phyloP scores from a whole-genome alignment of 306 rosid species.

The Begonia peltatifolia region DNA sequence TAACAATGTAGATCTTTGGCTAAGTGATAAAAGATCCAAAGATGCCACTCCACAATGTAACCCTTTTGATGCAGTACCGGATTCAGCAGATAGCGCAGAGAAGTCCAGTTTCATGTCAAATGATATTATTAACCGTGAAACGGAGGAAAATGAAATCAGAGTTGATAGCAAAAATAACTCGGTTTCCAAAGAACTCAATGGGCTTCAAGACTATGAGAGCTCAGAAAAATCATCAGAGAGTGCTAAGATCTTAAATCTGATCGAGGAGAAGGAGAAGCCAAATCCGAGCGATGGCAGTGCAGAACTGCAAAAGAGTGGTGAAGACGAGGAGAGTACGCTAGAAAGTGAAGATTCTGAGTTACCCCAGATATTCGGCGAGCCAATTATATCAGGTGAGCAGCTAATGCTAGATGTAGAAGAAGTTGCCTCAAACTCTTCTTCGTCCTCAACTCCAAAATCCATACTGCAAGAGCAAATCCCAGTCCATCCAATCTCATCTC shows the following conservation, averaged over 20 bases:
- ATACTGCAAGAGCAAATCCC: constrained; percentile 13
- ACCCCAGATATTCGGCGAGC: constrained; percentile 1
- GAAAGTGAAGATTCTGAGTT: constrained; percentile 7
- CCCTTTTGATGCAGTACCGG: background rate
- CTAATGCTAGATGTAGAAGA: constrained; percentile 23
- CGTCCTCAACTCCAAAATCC: constrained; percentile 38
- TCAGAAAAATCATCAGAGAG: constrained; percentile 5
- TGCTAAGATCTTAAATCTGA: constrained; percentile 1
- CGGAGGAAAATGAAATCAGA: no score
- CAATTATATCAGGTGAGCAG: constrained; percentile 6
- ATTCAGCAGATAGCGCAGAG: no score
- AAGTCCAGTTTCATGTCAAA: no score
- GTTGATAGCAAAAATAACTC: no score
- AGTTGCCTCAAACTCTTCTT: constrained; percentile 10
- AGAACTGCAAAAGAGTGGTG: constrained; percentile 5
- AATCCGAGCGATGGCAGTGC: constrained; percentile 1
- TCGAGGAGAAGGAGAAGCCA: constrained; percentile 5
- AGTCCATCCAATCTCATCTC: constrained; percentile 13
- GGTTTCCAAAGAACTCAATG: constrained; percentile 2
- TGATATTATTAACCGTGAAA: no score
- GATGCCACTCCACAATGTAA: constrained; percentile 6
- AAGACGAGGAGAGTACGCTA: constrained; percentile 3
- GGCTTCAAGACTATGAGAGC: constrained; percentile 1
- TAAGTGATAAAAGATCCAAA: constrained; percentile 10
- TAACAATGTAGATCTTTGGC: constrained; percentile 2